These are phyloP conservation scores for Phytophthora fragariaefolia DNA, from an alignment of 352 stramenopile genomes.

Conservation along the genomic window DNA sequence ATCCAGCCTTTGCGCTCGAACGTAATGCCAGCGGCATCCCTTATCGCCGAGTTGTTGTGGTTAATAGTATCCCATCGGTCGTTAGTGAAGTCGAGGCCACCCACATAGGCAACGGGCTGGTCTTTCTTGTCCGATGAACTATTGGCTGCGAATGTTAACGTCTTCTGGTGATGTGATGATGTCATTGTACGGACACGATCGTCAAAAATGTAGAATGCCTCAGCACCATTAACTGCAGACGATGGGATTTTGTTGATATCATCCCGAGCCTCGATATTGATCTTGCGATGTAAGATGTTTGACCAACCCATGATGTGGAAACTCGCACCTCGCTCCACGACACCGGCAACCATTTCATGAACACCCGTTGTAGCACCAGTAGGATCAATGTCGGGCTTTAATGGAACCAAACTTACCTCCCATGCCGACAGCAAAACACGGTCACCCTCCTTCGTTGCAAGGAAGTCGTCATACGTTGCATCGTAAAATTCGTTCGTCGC, in stretches of 20 bases:
- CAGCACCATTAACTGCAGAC: slow-evolving; percentile 19
- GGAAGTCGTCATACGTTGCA: slow-evolving; percentile 45
- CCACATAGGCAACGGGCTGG: slow-evolving; percentile 49
- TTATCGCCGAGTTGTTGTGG: slow-evolving; percentile 49
- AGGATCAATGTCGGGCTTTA: slow-evolving; percentile 37
- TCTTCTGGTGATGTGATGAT: slow-evolving; percentile 62
- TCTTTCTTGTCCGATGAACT: slow-evolving; percentile 7
- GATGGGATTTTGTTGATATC: slow-evolving; percentile 44
- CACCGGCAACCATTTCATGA: slow-evolving; percentile 35
- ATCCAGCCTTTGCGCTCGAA: slow-evolving; percentile 56
- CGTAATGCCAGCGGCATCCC: slow-evolving; percentile 37
- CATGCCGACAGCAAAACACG: slow-evolving; percentile 52
- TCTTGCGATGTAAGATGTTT: slow-evolving; percentile 46
- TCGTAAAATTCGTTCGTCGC: slow-evolving; percentile 53
- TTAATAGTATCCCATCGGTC: slow-evolving; percentile 65
- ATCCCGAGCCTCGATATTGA: slow-evolving; percentile 42
- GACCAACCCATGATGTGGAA: slow-evolving; percentile 56
- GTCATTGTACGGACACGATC: slow-evolving; percentile 42
- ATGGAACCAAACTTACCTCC: slow-evolving; percentile 51
- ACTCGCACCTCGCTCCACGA: slow-evolving; percentile 41
- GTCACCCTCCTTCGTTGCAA: slow-evolving; percentile 20
- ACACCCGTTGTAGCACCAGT: slow-evolving; percentile 36
- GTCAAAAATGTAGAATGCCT: slow-evolving; percentile 50
- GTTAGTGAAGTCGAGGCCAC: slow-evolving; percentile 56
- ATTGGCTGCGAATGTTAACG: slow-evolving; percentile 33